Conservation (phyloP, 2,329 filamentous ascomycete genomes). For the Fusarium sp. region DNA sequence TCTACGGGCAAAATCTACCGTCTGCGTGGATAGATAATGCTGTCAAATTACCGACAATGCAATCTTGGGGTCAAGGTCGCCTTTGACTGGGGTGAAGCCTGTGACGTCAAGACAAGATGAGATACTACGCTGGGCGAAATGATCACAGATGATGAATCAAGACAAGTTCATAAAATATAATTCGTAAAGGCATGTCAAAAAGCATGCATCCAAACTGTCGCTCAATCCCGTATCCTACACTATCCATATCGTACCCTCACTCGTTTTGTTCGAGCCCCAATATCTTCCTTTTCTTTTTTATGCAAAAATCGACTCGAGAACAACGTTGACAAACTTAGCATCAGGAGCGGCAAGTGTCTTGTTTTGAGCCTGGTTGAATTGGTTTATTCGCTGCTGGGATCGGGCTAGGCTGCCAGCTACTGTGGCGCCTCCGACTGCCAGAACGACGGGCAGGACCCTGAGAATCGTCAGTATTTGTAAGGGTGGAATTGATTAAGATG, state of each 20-base stretch:
- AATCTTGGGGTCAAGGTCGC: not conserved
- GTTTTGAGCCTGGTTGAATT: constrained; percentile 14
- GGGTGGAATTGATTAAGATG: not conserved
- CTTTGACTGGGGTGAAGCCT: not conserved
- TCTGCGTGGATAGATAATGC: not conserved
- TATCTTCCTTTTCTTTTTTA: constrained; percentile 1
- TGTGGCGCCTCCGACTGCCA: constrained; percentile 38
- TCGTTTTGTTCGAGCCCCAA: not conserved
- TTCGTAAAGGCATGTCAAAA: constrained; percentile 13
- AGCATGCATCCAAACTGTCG: constrained; percentile 43
- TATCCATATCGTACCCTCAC: constrained; percentile 1
- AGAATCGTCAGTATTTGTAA: not conserved
- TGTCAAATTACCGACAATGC: no score
- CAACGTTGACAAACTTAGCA: constrained; percentile 28
- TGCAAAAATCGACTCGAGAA: constrained; percentile 39
- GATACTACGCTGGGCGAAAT: not conserved
- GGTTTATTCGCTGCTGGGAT: constrained; percentile 11
- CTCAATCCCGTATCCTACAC: constrained; percentile 47
- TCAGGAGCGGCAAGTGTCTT: constrained; percentile 1
- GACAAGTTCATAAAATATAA: not conserved
- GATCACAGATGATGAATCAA: not conserved
- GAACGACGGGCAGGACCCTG: constrained; percentile 35
- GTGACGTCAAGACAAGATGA: not conserved
- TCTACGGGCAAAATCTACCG: rapidly evolving
- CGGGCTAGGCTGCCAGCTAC: constrained; percentile 28